Evolutionary conservation across 1,284 basidiomycete genomes (phyloP), one percentile per base, ranked within the genome.

Genomic region (Xerocomus minutiporus): DNA sequence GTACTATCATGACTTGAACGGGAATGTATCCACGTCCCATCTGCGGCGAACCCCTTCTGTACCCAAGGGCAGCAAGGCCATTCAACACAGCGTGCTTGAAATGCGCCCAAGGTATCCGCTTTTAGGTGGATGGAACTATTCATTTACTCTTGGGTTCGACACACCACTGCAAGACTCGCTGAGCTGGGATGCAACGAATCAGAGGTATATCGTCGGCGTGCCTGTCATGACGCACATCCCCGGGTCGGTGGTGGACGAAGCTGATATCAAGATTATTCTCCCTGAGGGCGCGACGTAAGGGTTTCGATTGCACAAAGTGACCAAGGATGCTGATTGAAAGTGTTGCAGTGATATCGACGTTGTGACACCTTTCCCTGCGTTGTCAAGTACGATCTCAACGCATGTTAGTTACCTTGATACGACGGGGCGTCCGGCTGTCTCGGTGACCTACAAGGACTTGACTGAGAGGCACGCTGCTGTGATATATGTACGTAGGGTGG

Each of bases 61-160:
- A 12, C 74, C 81, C 8, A 82, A 84, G 62, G 78, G 76, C 15
- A 71, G 74, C 40, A 77, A 78, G 55, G 70, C 72, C 17, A 76
- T 73, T 52, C 77, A 80, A 51, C 79, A 74, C 62, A 88, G 85
- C 54, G 60, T 83, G 9, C 75, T 97, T 39, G 93, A 98, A 63
- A 68, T 99, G 43, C 79, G 79, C 43, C 96, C 97, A 1, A 82
- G 97, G 36, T 99, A 95, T 70, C 97, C 97, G 8, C 65, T 99
- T 26, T 72, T 98, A 56, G 97, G 97, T 29, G 94, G 96, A 17
- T 99, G 97, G 97, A 98, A 97, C 69, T 99, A 97, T 72, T 84
- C 79, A 40, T 99, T 96, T 73, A 93, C 89, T 5, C 78, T 98
- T 11, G 97, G 97, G 3, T 99, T 89, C 80, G 93, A 98, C 63